Percentiles rank a stretch among this genome's conserved stretches.
Conservation (phyloP, 225 moss, liverwort and hornwort genomes). For the Marchantia polymorpha region DNA sequence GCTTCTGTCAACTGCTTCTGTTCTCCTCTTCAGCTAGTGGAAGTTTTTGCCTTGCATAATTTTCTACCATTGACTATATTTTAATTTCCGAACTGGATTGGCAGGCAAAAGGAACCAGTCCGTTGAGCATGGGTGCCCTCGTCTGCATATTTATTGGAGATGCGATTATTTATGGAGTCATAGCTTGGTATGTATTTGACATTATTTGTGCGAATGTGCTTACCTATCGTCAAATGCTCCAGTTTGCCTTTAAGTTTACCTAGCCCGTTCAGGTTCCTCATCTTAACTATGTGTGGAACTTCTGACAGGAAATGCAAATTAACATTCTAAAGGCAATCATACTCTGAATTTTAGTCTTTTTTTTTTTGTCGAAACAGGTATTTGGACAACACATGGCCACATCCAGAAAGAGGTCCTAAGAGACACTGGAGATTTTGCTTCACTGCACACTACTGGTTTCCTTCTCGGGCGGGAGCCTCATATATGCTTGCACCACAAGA, state of each 20-base stretch:
- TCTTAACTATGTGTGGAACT: background rate
- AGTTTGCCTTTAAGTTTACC: too few species aligned
- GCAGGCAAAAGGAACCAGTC: slow-evolving; percentile 61
- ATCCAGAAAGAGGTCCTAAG: slow-evolving; percentile 79
- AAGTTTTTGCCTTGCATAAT: background rate
- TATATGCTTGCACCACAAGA: slow-evolving; percentile 70
- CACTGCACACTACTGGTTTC: slow-evolving; percentile 78
- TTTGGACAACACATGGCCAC: slow-evolving; percentile 86
- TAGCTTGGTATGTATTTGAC: slow-evolving; percentile 56
- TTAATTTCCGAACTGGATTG: slow-evolving; percentile 8
- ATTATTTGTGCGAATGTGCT: background rate
- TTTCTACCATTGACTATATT: background rate
- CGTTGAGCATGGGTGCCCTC: slow-evolving; percentile 77
- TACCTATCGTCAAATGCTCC: background rate
- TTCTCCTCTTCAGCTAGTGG: background rate
- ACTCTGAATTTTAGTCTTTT: background rate
- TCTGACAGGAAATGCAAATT: background rate
- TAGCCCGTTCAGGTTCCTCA: background rate
- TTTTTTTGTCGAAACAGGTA: slow-evolving; percentile 42
- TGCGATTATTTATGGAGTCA: slow-evolving; percentile 56
- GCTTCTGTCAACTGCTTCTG: background rate
- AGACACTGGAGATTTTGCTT: slow-evolving; percentile 78
- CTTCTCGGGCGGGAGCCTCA: slow-evolving; percentile 48
- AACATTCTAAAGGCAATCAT: too few species aligned
- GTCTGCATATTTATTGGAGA: slow-evolving; percentile 68